Evolutionary conservation across 495 filamentous ascomycete genomes (phyloP).

Genomic region (Durotheca rogersii): DNA sequence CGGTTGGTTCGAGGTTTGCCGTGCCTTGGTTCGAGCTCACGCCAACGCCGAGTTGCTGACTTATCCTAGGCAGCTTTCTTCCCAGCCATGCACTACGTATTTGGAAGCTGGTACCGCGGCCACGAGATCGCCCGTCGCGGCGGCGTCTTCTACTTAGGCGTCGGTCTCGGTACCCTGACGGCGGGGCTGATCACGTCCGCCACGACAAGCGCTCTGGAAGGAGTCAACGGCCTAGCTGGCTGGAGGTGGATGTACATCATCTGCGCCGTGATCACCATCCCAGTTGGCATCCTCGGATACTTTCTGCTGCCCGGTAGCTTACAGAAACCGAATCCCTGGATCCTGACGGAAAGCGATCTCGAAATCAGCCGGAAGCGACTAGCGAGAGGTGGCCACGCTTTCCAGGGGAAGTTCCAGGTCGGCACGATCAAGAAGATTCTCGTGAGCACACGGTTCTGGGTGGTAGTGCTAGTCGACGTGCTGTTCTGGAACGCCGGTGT

Average conservation of each 20-base stretch:
- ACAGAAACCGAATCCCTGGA: constrained; percentile 45
- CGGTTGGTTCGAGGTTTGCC: too few relatives aligned
- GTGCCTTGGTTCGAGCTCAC: constrained; percentile 15
- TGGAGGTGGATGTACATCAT: constrained; percentile 43
- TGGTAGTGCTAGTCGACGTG: constrained; percentile 46
- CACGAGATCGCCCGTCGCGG: constrained; percentile 45
- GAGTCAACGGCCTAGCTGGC: constrained; percentile 48
- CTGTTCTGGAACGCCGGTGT: constrained; percentile 52
- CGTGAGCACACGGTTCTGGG: constrained; percentile 39
- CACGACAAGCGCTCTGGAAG: constrained; percentile 45
- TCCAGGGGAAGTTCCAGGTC: constrained; percentile 32
- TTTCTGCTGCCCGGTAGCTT: constrained; percentile 46
- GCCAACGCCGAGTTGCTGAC: constrained; percentile 5
- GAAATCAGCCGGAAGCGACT: constrained; percentile 39
- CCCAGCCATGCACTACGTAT: constrained; percentile 43
- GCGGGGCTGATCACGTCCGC: constrained; percentile 54
- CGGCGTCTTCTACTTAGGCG: constrained; percentile 51
- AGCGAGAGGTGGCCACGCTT: constrained; percentile 37
- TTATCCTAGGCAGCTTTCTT: constrained; percentile 43
- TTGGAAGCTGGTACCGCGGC: constrained; percentile 27
- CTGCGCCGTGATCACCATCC: constrained; percentile 47
- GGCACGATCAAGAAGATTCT: constrained; percentile 34
- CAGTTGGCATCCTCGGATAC: constrained; percentile 48
- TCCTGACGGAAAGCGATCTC: constrained; percentile 45
- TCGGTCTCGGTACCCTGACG: constrained; percentile 51